Base-by-base conservation (phyloP, 345 rosid genomes). In the Laguncularia racemosa region DNA sequence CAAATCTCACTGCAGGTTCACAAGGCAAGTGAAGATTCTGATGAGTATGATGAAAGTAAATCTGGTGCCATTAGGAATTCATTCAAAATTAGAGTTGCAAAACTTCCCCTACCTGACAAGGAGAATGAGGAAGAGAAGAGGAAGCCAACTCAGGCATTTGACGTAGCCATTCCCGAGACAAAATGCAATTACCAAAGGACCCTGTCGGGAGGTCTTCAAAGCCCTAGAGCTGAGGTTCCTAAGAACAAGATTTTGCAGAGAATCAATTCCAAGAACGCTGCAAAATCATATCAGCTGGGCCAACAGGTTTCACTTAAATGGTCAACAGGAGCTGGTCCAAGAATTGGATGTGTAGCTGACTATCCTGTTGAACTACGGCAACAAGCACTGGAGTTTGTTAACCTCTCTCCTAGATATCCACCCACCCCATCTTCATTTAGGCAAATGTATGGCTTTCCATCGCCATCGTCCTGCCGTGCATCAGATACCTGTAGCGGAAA, bases 331-430 rank as follows among this genome's bases (percentile, higher is more conserved):
- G 96, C 80, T 12, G 98, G 98, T 26, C 98, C 95, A 21, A 78
- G 98, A 64, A 92, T 89, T 15, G 98, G 96, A 16, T 92, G 98
- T 59, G 84, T 85, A 49, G 97, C 96, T 1, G 99, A 92, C 71
- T 92, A 89, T 66, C 96, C 99, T 0, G 60, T 71, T 6, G 79
- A 86, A 65, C 70, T 92, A 44, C 75, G 99, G 65, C 54, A 64
- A n/a, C 96, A 89, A 67, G 97, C 98, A 47, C 62, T 89, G 58
- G 91, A 86, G 78, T 77, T 81, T 17, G 96, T 92, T 50, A 68
- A 70, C 65, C 78, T 86, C 26, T 92, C 98, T 14, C 91, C 97
- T 0, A 72, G 84, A 73, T 46, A 44, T 20, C 76, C 79, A 16
- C 56, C 48, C 13, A 58, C 69, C n/a, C 63, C 62, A 13, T 58